phyloP scores from a whole-genome alignment of 257 asterid species.

The Thymus mandschuricus region DNA sequence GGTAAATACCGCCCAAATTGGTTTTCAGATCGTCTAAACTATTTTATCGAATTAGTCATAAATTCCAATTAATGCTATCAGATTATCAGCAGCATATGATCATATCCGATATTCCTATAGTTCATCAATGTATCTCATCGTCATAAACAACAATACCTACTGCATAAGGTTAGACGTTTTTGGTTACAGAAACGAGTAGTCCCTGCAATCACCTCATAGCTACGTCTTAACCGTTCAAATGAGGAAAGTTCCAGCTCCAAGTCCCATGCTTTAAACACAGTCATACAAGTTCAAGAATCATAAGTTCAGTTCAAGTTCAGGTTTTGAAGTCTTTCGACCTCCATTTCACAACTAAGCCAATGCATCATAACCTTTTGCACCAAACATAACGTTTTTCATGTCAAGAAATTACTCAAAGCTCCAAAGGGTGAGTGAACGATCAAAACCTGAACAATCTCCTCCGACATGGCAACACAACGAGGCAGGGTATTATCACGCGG shows the following conservation, averaged over 20 bases:
- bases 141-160: too few species aligned
- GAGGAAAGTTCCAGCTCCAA: conserved; percentile 21
- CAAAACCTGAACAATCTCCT: conserved; percentile 98
- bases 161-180: too few species aligned
- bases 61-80: conserved; percentile 29
- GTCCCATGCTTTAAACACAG: conserved; percentile 14
- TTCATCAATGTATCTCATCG: conserved; percentile 9
- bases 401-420: conserved; percentile 37
- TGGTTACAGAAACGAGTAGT: conserved; percentile 21
- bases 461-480: conserved; percentile 83
- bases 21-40: conserved; percentile 13
- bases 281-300: conserved; percentile 27
- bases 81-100: conserved; percentile 25
- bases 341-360: conserved; percentile 28
- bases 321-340: conserved; percentile 19
- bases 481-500: conserved; percentile 84
- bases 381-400: conserved; percentile 25
- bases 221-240: conserved; percentile 18
- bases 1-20: conserved; percentile 14
- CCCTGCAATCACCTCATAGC: conserved; percentile 19
- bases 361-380: conserved; percentile 11
- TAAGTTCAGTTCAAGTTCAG: conserved; percentile 10
- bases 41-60: conserved; percentile 25
- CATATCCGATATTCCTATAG: conserved; percentile 1
- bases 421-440: conserved; percentile 36